phyloP scores from a whole-genome alignment of 2,329 filamentous ascomycete genomes.

The Atkinsonella hypoxylon region DNA sequence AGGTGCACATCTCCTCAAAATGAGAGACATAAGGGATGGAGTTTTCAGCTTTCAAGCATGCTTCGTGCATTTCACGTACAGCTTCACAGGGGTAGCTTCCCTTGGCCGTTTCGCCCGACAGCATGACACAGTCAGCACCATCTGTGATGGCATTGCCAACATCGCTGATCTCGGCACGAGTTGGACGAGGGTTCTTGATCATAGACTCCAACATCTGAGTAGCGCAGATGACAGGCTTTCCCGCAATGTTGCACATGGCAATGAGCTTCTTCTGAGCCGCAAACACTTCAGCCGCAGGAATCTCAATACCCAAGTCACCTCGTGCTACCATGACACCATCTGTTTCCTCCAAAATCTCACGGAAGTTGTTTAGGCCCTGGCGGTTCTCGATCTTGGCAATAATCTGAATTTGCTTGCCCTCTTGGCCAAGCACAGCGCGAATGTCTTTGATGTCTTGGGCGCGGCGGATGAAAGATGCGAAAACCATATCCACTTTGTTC shows the following conservation, averaged over 20 bases:
- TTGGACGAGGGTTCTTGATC: constrained; percentile 99
- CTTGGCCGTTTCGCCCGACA: constrained; percentile 98
- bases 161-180: constrained; percentile 95
- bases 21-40: constrained; percentile 94
- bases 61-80: constrained; percentile 96
- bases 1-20: constrained; percentile 85
- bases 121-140: constrained; percentile 98
- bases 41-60: constrained; percentile 91
- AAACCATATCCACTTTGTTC: constrained; percentile 98
- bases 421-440: constrained; percentile 77
- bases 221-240: constrained; percentile 97
- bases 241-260: constrained; percentile 98
- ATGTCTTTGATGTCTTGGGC: constrained; percentile 90
- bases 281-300: constrained; percentile 96
- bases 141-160: constrained; percentile 97
- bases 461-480: constrained; percentile 94
- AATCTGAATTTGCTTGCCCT: constrained; percentile 95
- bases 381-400: constrained; percentile 99
- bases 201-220: constrained; percentile 99
- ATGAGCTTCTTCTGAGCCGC: constrained; percentile 99
- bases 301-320: constrained; percentile 93
- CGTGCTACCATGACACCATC: constrained; percentile 99
- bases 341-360: constrained; percentile 88
- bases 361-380: constrained; percentile 99
- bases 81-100: constrained; percentile 87